phyloP scores from a whole-genome alignment of 257 asterid species.

The Solanum megistacrolobum region DNA sequence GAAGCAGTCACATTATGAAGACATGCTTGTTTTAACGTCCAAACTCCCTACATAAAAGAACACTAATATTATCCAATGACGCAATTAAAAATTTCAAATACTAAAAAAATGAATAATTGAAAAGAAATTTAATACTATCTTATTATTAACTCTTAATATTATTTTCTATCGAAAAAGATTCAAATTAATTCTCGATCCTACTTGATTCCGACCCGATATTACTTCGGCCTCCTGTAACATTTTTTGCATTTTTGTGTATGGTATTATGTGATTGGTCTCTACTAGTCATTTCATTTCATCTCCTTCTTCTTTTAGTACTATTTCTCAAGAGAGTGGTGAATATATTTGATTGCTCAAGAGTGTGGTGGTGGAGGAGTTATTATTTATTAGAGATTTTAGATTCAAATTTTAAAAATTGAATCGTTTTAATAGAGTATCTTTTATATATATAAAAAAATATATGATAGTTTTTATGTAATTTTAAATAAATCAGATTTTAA shows the following conservation, averaged over 20 bases:
- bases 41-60: too few species aligned
- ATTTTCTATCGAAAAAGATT: neutral
- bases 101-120: too few species aligned
- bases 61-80: too few species aligned
- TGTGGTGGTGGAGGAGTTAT: too few species aligned
- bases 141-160: neutral
- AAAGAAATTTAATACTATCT: too few species aligned
- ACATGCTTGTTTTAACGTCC: accelerated
- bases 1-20: neutral
- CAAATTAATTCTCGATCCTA: neutral
- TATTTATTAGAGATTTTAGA: too few species aligned
- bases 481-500: too few species aligned
- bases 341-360: neutral
- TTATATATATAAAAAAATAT: too few species aligned
- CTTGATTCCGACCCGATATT: neutral
- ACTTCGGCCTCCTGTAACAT: neutral
- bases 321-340: neutral
- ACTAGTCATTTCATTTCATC: neutral
- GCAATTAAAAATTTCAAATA: neutral
- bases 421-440: too few species aligned
- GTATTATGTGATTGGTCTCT: neutral
- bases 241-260: neutral
- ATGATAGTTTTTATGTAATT: too few species aligned
- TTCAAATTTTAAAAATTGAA: neutral
- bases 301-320: neutral